These are phyloP conservation scores for Hirsutella thompsonii DNA, from an alignment of 2,329 filamentous ascomycete species.

Conservation along the genomic window DNA sequence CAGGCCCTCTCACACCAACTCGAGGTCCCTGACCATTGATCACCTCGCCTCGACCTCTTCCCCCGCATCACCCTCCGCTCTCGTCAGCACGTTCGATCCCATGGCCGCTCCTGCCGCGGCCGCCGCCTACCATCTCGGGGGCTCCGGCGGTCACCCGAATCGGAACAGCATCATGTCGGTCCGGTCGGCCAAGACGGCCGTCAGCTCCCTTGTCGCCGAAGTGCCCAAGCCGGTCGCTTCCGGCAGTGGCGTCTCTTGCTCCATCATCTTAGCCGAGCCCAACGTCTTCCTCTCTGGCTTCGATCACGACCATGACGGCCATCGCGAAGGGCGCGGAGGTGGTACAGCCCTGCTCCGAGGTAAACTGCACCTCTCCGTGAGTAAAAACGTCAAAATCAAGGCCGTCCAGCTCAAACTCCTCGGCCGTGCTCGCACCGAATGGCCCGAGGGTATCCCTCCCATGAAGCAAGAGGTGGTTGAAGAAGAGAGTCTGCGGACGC, in stretches of 20 bases:
- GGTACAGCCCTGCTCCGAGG: conserved; percentile 79
- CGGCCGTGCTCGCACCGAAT: conserved; percentile 79
- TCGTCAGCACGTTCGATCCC: conserved; percentile 3
- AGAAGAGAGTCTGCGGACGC: conserved; percentile 73
- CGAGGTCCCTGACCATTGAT: background rate
- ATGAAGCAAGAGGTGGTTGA: conserved; percentile 74
- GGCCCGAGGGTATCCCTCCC: conserved; percentile 92
- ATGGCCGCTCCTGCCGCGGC: conserved; percentile 12
- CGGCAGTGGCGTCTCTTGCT: conserved; percentile 62
- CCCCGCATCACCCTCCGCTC: conserved; percentile 1
- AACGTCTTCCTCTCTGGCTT: conserved; percentile 70
- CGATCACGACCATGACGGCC: conserved; percentile 50
- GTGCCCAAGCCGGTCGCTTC: conserved; percentile 64
- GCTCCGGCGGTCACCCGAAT: conserved; percentile 12
- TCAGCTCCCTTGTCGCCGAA: conserved; percentile 39
- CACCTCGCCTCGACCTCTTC: background rate
- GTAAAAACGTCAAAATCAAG: conserved; percentile 88
- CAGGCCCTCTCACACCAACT: background rate
- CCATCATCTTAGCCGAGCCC: conserved; percentile 66
- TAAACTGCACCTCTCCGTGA: conserved; percentile 66
- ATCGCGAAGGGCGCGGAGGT: conserved; percentile 44
- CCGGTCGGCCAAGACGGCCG: conserved; percentile 35
- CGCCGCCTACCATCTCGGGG: conserved; percentile 12
- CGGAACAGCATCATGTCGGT: conserved; percentile 38
- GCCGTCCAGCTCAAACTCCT: conserved; percentile 76